Base-by-base conservation (phyloP, 768 basidiomycete genomes). In the Russula vinacea region DNA sequence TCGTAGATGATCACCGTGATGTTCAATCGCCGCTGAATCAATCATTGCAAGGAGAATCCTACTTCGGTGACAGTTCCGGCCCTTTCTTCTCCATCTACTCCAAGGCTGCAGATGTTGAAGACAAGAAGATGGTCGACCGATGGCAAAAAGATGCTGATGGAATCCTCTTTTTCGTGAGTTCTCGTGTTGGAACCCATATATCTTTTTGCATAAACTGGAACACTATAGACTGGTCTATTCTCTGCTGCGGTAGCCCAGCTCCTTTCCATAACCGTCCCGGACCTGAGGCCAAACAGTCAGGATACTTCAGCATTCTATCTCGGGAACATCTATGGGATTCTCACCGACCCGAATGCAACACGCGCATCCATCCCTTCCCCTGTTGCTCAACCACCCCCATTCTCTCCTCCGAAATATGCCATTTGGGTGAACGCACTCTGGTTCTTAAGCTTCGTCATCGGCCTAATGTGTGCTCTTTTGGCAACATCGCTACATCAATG, bases 361-460 rank as follows among this genome's bases (percentile, higher is more conserved):
- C 6, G 5, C 7, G 7, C 32, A 9, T 24, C 24, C 17, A 35
- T 9, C 22, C 16, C n/a, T n/a, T n/a, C 33, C 19, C 22, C 29
- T 24, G 11, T 35, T 14, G 5, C 33, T 7, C 5, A 10, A 19
- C 52, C 42, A 45, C 53, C 33, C 3, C 16, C 22, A 1, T 62
- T 47, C 53, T 55, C 60, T 39, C 60, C 60, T 6, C 44, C 60
- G 14, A 35, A 1, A 39, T 55, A 26, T 19, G 32, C 45, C 17
- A 0, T 62, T 22, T 55, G 33, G 53, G 60, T 62, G 26, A 55
- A 56, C 16, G 19, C 54, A 3, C 60, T 62, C 35, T 62, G 60
- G 60, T 39, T 49, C 26, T 9, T 56, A 53, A 62, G 60, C 17
- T 49, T 62, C 10, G 35, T n/a, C 5, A 39, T 62, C n/a, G 29